Evolutionary conservation across 31 red algal species (phyloP), one percentile per base, ranked within the genome.

Genomic region (Odonthalia washingtoniensis): DNA sequence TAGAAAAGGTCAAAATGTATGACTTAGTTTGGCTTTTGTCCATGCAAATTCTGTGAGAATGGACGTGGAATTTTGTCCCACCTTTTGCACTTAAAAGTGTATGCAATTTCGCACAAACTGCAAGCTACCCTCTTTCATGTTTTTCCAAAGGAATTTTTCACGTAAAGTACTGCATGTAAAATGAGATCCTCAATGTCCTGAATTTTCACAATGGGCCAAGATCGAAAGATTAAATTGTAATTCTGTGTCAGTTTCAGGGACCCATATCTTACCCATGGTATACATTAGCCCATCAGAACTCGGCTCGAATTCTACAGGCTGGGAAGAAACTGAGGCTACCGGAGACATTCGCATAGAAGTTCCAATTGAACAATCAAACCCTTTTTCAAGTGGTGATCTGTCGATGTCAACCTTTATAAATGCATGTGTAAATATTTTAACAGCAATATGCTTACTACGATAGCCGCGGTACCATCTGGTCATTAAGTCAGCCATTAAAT

Each of bases 1-100:
- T 68, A 89, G 1, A 89, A 44, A 80, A 80, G 75, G n/a, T 89
- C 61, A 70, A 89, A 80, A 53, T 89, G 75, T 9, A 89, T 78
- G 18, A 89, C 53, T 80, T 80, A 30, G 28, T 89, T 83, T 21
- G 70, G 64, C 39, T 65, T 74, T 26, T 65, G 40, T 2, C 64
- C 65, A 46, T 75, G 70, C 30, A 80, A 6, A 5, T 49, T 80
- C 6, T 77, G 52, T 44, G 79, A 83, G 6, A 75, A 68, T 0
- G 81, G 89, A 24, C 89, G 80, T 42, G 89, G 89, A 18, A 91
- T 60, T 24, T 85, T 77, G 6, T 76, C 40, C 4, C 89, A 46
- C 60, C 3, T 67, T 42, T 77, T 84, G 24, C 40, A 21, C 18
- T 79, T 4, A 14, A 88, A 4, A 46, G 60, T 68, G 57, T 21